Evolutionary conservation across 2,329 filamentous ascomycete species (phyloP), one percentile per base, ranked within the genome.

Genomic region (Aspergillus sp.): DNA sequence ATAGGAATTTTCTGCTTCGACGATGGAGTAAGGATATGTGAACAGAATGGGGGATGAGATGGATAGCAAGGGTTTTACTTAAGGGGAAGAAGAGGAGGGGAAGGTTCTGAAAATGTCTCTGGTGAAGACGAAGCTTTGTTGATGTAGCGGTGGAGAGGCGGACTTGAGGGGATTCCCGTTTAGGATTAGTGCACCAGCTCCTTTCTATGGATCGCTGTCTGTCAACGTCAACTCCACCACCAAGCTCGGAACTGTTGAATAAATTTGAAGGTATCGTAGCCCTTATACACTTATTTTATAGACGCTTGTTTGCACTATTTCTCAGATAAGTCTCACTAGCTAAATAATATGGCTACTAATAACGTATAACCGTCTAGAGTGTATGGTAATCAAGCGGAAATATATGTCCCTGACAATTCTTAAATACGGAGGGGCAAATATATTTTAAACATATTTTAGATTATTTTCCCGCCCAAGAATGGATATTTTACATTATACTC

Each of bases 81-180:
- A n/a, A 15, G 19, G 6, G 35, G 19, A 44, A 40, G 35, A 44
- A n/a, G 25, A 31, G 19, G 19, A 45, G 15, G 6, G 9, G 21
- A 27, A 31, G 27, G 27, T 31, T n/a, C 17, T 40, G 15, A 46
- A 46, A 33, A 33, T 25, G 33, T 40, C 46, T 55, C 15, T 49
- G 17, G 47, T 49, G 37, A 43, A 49, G 55, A 39, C 40, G 44
- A 17, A 51, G 46, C 31, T 51, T 54, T 47, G 56, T 58, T 58
- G 56, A 54, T 55, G 46, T 40, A 55, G 56, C 56, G 56, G 56
- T 58, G 56, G 56, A 57, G 27, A 31, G 27, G 9, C 27, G 9
- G 37, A 9, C 19, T 58, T 39, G 56, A 58, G 56, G 51, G 56
- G 45, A 55, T 52, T 53, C 56, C 56, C 35, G 31, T 46, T 58